Percentiles rank a stretch among this genome's conserved stretches.
phyloP scores from a whole-genome alignment of 106 monocot genomes.

The Narthecium ossifragum region DNA sequence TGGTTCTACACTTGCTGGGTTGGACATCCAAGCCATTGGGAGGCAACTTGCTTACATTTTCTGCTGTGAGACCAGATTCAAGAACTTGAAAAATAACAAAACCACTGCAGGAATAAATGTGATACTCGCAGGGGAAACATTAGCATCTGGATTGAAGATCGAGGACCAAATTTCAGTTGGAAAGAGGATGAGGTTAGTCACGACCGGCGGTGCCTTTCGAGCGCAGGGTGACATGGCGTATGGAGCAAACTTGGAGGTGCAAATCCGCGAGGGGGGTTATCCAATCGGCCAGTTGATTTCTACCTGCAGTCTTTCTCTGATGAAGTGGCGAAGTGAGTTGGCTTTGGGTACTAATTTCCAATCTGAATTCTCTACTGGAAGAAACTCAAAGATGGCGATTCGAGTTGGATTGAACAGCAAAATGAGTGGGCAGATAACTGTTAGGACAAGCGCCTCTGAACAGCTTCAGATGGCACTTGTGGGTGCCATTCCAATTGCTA shows the following conservation, averaged over 20 bases:
- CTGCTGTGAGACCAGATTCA: slow-evolving; percentile 76
- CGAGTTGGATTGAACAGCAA: slow-evolving; percentile 86
- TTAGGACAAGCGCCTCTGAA: slow-evolving; percentile 68
- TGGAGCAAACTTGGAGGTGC: slow-evolving; percentile 83
- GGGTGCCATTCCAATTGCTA: slow-evolving; percentile 57
- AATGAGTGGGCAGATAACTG: slow-evolving; percentile 68
- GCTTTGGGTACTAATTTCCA: slow-evolving; percentile 92
- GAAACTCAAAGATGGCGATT: slow-evolving; percentile 66
- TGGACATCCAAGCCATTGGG: slow-evolving; percentile 80
- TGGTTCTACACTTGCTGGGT: slow-evolving; percentile 75
- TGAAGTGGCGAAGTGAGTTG: slow-evolving; percentile 83
- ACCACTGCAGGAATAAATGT: slow-evolving; percentile 71
- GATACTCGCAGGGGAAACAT: slow-evolving; percentile 78
- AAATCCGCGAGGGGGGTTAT: slow-evolving; percentile 65
- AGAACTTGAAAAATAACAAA: slow-evolving; percentile 79
- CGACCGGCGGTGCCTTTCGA: slow-evolving; percentile 68
- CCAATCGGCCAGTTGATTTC: slow-evolving; percentile 74
- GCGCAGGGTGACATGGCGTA: slow-evolving; percentile 76
- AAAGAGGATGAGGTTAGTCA: slow-evolving; percentile 56
- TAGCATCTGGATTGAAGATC: slow-evolving; percentile 75
- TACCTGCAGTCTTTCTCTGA: slow-evolving; percentile 71
- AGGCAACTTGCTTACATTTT: slow-evolving; percentile 77
- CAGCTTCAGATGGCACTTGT: slow-evolving; percentile 67
- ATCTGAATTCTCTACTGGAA: slow-evolving; percentile 60
- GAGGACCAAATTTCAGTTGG: slow-evolving; percentile 78